A percentile compares a stretch with the other conserved stretches of the same genome.
phyloP scores from a whole-genome alignment of 2,329 filamentous ascomycete genomes.

The Juglanconis juglandina region DNA sequence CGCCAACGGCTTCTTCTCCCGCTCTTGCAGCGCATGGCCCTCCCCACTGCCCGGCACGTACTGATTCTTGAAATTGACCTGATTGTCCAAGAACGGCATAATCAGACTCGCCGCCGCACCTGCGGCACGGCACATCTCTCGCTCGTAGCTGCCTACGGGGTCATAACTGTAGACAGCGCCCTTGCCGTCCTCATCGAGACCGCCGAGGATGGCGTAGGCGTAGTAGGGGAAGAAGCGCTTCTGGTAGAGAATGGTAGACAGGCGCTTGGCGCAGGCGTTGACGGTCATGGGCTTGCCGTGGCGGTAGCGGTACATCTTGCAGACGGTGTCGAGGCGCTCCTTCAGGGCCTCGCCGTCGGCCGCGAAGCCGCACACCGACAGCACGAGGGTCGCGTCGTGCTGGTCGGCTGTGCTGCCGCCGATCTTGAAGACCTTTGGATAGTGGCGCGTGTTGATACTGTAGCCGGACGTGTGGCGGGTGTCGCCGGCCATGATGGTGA shows the following conservation, averaged over 20 bases:
- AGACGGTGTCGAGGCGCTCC: constrained; percentile 87
- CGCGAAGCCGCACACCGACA: constrained; percentile 93
- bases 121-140: constrained; percentile 91
- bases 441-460: constrained; percentile 96
- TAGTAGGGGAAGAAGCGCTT: constrained; percentile 99
- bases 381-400: constrained; percentile 78
- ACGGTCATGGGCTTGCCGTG: constrained; percentile 96
- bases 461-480: constrained; percentile 94
- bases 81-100: constrained; percentile 99
- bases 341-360: constrained; percentile 92
- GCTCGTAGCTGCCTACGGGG: constrained; percentile 94
- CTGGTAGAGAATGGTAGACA: constrained; percentile 92
- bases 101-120: constrained; percentile 91
- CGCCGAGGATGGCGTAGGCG: constrained; percentile 88
- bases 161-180: constrained; percentile 97
- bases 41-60: constrained; percentile 82
- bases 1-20: constrained; percentile 66
- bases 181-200: constrained; percentile 89
- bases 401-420: constrained; percentile 85
- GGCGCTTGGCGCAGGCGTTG: constrained; percentile 87
- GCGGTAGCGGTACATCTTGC: constrained; percentile 99
- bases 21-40: constrained; percentile 75
- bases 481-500: constrained; percentile 95
- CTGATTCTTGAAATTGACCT: constrained; percentile 99
- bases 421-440: constrained; percentile 95